Conservation (phyloP, 352 stramenopile species). For the Globisporangium camurandrum region DNA sequence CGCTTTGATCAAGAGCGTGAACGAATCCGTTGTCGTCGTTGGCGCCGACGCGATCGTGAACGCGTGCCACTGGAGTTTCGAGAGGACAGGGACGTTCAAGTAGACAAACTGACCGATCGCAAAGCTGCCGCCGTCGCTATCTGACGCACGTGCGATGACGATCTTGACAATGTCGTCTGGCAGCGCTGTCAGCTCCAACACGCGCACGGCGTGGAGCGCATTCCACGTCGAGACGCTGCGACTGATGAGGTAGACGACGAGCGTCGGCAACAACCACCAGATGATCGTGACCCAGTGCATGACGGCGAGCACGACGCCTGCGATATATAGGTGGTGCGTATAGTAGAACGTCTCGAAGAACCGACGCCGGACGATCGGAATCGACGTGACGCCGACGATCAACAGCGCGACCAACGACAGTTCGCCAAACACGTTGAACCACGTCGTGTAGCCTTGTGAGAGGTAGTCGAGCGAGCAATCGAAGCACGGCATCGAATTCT, state of each 20-base stretch:
- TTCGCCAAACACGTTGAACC: constrained; percentile 61
- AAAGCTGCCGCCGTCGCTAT: constrained; percentile 17
- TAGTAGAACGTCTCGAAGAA: constrained; percentile 58
- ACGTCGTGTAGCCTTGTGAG: constrained; percentile 29
- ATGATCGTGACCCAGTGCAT: constrained; percentile 44
- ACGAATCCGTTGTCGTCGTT: constrained; percentile 15
- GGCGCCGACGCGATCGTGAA: constrained; percentile 55
- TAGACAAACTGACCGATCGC: constrained; percentile 52
- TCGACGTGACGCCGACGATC: constrained; percentile 25
- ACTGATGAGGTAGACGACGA: constrained; percentile 45
- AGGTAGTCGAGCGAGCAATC: constrained; percentile 38
- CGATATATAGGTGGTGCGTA: constrained; percentile 46
- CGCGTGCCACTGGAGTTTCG: constrained; percentile 50
- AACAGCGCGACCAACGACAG: constrained; percentile 42
- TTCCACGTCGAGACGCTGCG: constrained; percentile 39
- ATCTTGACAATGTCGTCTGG: constrained; percentile 39
- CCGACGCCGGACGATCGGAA: constrained; percentile 38
- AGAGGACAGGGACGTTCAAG: constrained; percentile 44
- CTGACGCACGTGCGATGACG: constrained; percentile 20
- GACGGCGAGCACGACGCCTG: constrained; percentile 34
- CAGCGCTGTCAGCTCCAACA: constrained; percentile 24
- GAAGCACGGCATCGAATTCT: constrained; percentile 40
- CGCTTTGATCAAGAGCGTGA: constrained; percentile 45
- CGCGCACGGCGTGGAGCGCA: constrained; percentile 21
- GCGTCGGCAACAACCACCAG: constrained; percentile 39